phyloP scores from a whole-genome alignment of 495 filamentous ascomycete species.

The Mytilinidion resinicola region DNA sequence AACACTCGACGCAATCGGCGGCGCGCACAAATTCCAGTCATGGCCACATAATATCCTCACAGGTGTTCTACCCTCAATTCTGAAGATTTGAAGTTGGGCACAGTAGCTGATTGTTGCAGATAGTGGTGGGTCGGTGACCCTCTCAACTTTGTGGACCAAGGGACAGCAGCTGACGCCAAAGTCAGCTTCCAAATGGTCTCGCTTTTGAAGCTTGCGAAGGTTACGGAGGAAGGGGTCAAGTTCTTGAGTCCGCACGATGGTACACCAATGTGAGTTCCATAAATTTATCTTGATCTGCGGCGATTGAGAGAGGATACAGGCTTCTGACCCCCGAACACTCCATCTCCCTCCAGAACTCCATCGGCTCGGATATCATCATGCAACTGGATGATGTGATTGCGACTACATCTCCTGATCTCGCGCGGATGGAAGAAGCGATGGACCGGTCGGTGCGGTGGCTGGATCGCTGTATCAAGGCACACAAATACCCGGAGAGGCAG shows the following conservation, averaged over 20 bases:
- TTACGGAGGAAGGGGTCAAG: constrained; percentile 92
- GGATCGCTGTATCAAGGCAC: constrained; percentile 89
- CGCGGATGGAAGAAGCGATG: constrained; percentile 90
- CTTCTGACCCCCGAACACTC: constrained; percentile 96
- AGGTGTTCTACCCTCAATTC: constrained; percentile 26
- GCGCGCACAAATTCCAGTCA: constrained; percentile 87
- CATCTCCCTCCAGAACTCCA: constrained; percentile 90
- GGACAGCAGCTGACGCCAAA: constrained; percentile 24
- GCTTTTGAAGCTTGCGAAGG: constrained; percentile 82
- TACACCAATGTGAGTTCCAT: constrained; percentile 62
- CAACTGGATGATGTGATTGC: constrained; percentile 96
- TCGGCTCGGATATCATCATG: constrained; percentile 99
- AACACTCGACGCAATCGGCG: constrained; percentile 76
- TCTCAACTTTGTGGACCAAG: constrained; percentile 7
- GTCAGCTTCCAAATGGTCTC: constrained; percentile 97
- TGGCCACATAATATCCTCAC: constrained; percentile 95
- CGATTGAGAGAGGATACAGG: constrained; percentile 34
- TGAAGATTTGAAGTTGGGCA: neutral
- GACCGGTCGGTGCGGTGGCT: constrained; percentile 96
- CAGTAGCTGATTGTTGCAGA: constrained; percentile 44
- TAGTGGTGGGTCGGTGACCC: constrained; percentile 78
- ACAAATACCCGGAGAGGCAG: constrained; percentile 73
- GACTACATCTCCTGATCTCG: constrained; percentile 82
- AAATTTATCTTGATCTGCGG: neutral
- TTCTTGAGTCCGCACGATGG: constrained; percentile 95